Evolutionary conservation across 2,329 filamentous ascomycete species (phyloP).

Genomic region (Monilinia vaccinii-corymbosi): DNA sequence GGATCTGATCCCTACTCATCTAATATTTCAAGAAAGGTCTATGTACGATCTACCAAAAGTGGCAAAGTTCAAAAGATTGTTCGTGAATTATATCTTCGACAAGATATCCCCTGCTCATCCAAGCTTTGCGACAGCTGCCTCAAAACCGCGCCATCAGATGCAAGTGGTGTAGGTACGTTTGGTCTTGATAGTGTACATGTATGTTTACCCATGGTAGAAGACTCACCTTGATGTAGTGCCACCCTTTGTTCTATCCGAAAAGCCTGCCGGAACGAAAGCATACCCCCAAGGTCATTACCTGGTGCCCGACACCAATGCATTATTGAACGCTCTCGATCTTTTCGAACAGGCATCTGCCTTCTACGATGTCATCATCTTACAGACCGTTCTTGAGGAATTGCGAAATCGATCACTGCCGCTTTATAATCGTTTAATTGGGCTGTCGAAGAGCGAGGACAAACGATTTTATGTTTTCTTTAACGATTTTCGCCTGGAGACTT

Average conservation of each 20-base stretch:
- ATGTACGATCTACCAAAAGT: constrained; percentile 86
- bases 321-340: constrained; percentile 92
- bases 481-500: constrained; percentile 89
- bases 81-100: constrained; percentile 86
- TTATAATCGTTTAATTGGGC: constrained; percentile 82
- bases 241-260: constrained; percentile 82
- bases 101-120: constrained; percentile 96
- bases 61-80: constrained; percentile 99
- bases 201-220: background rate
- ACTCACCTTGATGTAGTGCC: constrained; percentile 41
- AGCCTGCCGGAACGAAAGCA: constrained; percentile 70
- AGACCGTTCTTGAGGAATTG: constrained; percentile 93
- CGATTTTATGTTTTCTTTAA: constrained; percentile 99
- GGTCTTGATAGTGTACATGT: background rate
- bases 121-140: constrained; percentile 74
- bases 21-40: constrained; percentile 91
- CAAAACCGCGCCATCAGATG: constrained; percentile 66
- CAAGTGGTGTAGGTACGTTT: constrained; percentile 60
- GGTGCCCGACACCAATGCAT: constrained; percentile 90
- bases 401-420: constrained; percentile 88
- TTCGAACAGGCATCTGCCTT: constrained; percentile 90
- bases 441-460: constrained; percentile 95
- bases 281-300: constrained; percentile 89
- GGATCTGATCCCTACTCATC: constrained; percentile 47
- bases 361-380: constrained; percentile 92